Evolutionary conservation across 768 basidiomycete species (phyloP).

Genomic region (Neoboletus brunneissimus): DNA sequence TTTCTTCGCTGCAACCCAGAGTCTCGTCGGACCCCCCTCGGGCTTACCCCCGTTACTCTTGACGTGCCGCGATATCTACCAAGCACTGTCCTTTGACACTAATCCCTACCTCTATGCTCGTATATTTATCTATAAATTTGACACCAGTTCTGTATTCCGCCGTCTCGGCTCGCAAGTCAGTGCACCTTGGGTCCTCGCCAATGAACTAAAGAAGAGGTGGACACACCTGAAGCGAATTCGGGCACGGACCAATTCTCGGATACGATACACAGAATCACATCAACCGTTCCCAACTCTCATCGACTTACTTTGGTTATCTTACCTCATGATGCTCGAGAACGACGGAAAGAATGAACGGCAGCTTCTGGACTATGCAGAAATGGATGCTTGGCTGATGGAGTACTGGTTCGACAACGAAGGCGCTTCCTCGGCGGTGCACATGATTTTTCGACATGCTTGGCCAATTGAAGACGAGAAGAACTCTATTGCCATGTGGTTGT

Average conservation of each 20-base stretch:
- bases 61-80: constrained; percentile 47
- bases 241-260: constrained; percentile 27
- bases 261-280: constrained; percentile 20
- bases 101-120: constrained; percentile 74
- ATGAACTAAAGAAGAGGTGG: constrained; percentile 66
- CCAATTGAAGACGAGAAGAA: constrained; percentile 50
- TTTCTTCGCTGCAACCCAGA: constrained; percentile 53
- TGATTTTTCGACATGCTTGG: constrained; percentile 51
- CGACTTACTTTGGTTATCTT: constrained; percentile 63
- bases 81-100: constrained; percentile 44
- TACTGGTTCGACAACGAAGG: constrained; percentile 66
- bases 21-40: constrained; percentile 58
- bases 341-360: constrained; percentile 70
- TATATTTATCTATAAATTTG: constrained; percentile 69
- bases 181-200: constrained; percentile 46
- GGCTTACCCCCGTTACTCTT: constrained; percentile 54
- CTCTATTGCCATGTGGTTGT: constrained; percentile 72
- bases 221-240: constrained; percentile 55
- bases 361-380: constrained; percentile 62
- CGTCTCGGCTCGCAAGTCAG: constrained; percentile 45
- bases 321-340: constrained; percentile 80
- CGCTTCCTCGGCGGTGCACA: constrained; percentile 46
- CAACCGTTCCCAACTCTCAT: constrained; percentile 14
- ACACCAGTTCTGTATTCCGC: constrained; percentile 46
- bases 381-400: constrained; percentile 61